phyloP scores from a whole-genome alignment of 225 moss, liverwort and hornwort species.

The Physcomitrium patens region DNA sequence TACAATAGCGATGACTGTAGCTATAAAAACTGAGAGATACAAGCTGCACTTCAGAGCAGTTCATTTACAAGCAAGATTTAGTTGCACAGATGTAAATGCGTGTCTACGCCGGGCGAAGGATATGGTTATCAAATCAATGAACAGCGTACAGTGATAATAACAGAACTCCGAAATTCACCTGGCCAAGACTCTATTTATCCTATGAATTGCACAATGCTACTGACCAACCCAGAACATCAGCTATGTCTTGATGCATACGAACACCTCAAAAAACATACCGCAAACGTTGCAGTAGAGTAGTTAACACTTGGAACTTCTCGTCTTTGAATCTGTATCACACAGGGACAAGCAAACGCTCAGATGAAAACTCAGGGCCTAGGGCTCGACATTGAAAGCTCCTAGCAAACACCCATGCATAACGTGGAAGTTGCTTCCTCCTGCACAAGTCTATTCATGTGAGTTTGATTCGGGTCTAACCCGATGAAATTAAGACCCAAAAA shows the following conservation, averaged over 20 bases:
- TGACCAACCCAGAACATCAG: not conserved
- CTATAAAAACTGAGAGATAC: not conserved
- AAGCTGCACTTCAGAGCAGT: conserved; percentile 15
- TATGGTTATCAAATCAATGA: conserved; percentile 9
- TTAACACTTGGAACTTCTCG: conserved; percentile 32
- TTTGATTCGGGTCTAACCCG: not conserved
- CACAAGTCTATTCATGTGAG: not conserved
- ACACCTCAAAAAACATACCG: conserved; percentile 34
- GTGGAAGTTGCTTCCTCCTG: not conserved
- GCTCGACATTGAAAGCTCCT: not conserved
- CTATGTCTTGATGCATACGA: conserved; percentile 10
- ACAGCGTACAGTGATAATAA: not conserved
- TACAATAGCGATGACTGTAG: not conserved
- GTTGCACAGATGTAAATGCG: not conserved
- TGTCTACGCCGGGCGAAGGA: not conserved
- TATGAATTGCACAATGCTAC: not conserved
- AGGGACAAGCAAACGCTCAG: conserved; percentile 27
- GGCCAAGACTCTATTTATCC: not conserved
- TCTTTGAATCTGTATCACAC: conserved; percentile 41
- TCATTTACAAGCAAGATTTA: not conserved
- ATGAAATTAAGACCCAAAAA: not conserved
- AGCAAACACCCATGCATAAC: not conserved
- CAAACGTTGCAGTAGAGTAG: conserved; percentile 52
- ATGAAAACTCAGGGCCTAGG: not conserved
- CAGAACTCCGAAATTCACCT: not conserved